Percentiles rank a stretch among this genome's conserved stretches.
phyloP scores from a whole-genome alignment of 179 eudicot genomes.

The Pouteria campechiana region DNA sequence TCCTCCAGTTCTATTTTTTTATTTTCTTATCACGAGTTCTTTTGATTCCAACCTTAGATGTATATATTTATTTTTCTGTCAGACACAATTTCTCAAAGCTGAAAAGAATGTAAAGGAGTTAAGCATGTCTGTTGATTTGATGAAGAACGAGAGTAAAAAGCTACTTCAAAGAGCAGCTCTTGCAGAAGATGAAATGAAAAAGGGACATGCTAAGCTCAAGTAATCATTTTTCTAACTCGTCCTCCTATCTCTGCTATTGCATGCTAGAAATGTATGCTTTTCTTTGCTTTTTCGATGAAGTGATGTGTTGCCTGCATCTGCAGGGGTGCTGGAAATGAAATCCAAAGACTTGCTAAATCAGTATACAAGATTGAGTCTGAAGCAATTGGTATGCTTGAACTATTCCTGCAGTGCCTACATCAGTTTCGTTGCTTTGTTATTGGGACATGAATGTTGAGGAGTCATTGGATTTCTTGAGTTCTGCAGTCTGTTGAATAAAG shows the following conservation, averaged over 20 bases:
- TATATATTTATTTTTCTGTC: constrained; percentile 10
- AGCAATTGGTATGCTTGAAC: constrained; percentile 49
- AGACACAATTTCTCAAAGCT: constrained; percentile 72
- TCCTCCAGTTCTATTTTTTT: too few species aligned
- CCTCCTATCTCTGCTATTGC: too few species aligned
- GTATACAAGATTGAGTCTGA: constrained; percentile 53
- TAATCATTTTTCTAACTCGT: constrained; percentile 13
- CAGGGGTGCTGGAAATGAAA: constrained; percentile 59
- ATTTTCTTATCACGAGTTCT: not conserved
- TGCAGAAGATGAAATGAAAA: constrained; percentile 84
- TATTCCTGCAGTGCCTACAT: too few species aligned
- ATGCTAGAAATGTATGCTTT: too few species aligned
- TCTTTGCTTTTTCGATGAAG: too few species aligned
- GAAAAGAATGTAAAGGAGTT: constrained; percentile 64
- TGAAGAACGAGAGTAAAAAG: constrained; percentile 81
- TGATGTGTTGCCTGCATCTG: too few species aligned
- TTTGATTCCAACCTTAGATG: constrained; percentile 1
- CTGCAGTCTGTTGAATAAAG: too few species aligned
- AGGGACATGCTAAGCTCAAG: constrained; percentile 59
- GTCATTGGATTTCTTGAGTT: too few species aligned
- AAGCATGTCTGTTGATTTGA: constrained; percentile 63
- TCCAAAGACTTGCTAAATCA: constrained; percentile 51
- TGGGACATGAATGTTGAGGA: too few species aligned
- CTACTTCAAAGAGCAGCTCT: constrained; percentile 78
- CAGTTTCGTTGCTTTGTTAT: too few species aligned